These are phyloP conservation scores for Epichloe scottii DNA, from an alignment of 2,329 filamentous ascomycete species.

Conservation along the genomic window DNA sequence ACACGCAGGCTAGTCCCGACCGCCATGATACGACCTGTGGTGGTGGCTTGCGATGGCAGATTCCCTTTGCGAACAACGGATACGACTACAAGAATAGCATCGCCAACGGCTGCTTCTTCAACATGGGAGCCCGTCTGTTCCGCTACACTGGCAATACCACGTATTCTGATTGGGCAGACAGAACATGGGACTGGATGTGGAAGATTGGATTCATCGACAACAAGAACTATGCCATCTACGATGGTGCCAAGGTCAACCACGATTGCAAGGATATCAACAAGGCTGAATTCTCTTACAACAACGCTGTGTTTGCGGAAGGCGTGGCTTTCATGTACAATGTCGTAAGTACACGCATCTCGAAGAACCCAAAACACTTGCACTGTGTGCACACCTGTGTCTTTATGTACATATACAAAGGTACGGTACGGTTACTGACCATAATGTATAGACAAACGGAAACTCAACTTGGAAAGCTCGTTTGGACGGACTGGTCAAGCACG, in stretches of 20 bases:
- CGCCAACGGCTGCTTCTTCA: slow-evolving; percentile 51
- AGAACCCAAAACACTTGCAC: neutral
- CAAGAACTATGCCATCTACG: slow-evolving; percentile 45
- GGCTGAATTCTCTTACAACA: slow-evolving; percentile 49
- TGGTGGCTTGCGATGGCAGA: slow-evolving; percentile 63
- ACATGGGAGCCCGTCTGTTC: slow-evolving; percentile 55
- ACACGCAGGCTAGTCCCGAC: slow-evolving; percentile 37
- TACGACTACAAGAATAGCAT: slow-evolving; percentile 61
- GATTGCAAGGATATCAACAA: slow-evolving; percentile 44
- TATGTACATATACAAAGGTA: neutral
- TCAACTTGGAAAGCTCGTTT: slow-evolving; percentile 39
- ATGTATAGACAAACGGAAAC: slow-evolving; percentile 30
- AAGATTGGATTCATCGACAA: slow-evolving; percentile 46
- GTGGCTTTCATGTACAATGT: slow-evolving; percentile 53
- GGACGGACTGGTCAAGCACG: slow-evolving; percentile 24
- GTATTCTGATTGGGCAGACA: slow-evolving; percentile 51
- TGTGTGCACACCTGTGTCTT: too few relatives aligned
- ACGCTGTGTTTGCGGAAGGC: slow-evolving; percentile 44
- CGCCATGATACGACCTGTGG: slow-evolving; percentile 46
- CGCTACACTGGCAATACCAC: slow-evolving; percentile 56
- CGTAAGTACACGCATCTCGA: slow-evolving; percentile 18
- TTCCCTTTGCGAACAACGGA: slow-evolving; percentile 59
- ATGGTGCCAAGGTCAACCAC: slow-evolving; percentile 38
- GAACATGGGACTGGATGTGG: slow-evolving; percentile 49
- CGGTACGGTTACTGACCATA: neutral